Conservation (phyloP, 306 rosid genomes). For the Prunus salicina region DNA sequence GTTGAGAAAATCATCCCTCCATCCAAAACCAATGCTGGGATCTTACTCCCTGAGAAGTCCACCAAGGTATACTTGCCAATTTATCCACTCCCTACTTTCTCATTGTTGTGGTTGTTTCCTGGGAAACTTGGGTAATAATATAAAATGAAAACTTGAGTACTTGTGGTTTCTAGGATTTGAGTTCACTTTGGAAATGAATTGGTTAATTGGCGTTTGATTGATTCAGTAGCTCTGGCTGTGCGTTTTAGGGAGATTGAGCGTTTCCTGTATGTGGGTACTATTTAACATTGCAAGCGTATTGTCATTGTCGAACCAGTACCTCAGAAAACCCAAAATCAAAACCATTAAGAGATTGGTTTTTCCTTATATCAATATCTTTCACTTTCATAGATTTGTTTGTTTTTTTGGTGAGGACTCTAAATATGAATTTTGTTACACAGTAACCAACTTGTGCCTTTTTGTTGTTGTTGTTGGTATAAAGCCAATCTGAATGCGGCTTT, state of each 20-base stretch:
- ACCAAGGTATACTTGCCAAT: slow-evolving; percentile 40
- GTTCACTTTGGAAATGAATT: neutral
- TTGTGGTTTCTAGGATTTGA: neutral
- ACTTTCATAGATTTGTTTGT: too few relatives aligned
- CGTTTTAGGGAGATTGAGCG: neutral
- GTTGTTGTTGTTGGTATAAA: too few relatives aligned
- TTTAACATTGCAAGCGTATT: too few relatives aligned
- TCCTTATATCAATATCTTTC: too few relatives aligned
- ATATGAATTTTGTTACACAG: too few relatives aligned
- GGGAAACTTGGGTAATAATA: neutral
- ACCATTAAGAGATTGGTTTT: too few relatives aligned
- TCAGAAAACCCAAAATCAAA: too few relatives aligned
- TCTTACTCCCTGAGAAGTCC: slow-evolving; percentile 59
- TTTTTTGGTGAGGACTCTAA: too few relatives aligned
- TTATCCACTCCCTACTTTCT: neutral
- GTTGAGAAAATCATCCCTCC: slow-evolving; percentile 71
- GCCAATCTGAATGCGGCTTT: too few relatives aligned
- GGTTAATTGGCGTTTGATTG: neutral
- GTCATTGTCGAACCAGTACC: too few relatives aligned
- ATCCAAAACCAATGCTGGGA: slow-evolving; percentile 59
- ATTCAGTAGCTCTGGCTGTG: neutral
- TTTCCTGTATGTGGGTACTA: too few relatives aligned
- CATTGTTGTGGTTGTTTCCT: neutral
- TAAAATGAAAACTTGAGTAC: neutral
- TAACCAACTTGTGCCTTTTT: too few relatives aligned